phyloP scores from a whole-genome alignment of 352 stramenopile species.

The Phytophthora megakarya region DNA sequence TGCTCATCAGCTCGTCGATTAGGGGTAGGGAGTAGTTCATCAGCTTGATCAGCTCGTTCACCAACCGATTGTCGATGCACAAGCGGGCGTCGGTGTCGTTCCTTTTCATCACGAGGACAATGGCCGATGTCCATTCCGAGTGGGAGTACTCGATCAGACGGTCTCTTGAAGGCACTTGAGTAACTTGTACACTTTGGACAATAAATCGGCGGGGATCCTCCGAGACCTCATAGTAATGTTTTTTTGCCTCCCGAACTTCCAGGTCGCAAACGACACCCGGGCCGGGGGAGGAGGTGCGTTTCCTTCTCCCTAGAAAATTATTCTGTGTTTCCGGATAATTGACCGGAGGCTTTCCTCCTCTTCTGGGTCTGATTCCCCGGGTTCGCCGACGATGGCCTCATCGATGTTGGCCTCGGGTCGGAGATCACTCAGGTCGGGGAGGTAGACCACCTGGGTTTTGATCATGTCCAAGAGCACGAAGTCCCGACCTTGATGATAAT shows the following conservation, averaged over 20 bases:
- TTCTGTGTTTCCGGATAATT: neutral
- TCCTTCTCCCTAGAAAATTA: conserved; percentile 5
- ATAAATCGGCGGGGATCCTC: neutral
- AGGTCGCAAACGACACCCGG: conserved; percentile 22
- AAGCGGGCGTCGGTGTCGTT: too few relatives aligned
- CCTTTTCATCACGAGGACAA: neutral
- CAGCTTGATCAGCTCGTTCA: too few relatives aligned
- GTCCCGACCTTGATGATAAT: conserved; percentile 9
- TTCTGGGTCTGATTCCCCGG: too few relatives aligned
- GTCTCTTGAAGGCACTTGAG: conserved; percentile 13
- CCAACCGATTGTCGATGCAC: too few relatives aligned
- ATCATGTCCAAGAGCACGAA: conserved; percentile 15
- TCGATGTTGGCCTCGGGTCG: too few relatives aligned
- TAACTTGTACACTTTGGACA: conserved; percentile 20
- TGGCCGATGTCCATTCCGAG: conserved; percentile 8
- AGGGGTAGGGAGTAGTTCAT: too few relatives aligned
- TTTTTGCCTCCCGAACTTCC: conserved; percentile 10
- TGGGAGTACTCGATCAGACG: conserved; percentile 7
- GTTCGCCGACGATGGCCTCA: too few relatives aligned
- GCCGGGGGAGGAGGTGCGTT: neutral
- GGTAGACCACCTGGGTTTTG: conserved; percentile 1
- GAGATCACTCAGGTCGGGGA: too few relatives aligned
- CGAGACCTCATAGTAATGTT: conserved; percentile 7
- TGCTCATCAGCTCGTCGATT: too few relatives aligned
- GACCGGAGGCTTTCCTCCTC: neutral